Percentiles rank a stretch among this genome's conserved stretches.
Evolutionary conservation across 306 rosid species (phyloP).

Genomic region (Lotus japonicus): DNA sequence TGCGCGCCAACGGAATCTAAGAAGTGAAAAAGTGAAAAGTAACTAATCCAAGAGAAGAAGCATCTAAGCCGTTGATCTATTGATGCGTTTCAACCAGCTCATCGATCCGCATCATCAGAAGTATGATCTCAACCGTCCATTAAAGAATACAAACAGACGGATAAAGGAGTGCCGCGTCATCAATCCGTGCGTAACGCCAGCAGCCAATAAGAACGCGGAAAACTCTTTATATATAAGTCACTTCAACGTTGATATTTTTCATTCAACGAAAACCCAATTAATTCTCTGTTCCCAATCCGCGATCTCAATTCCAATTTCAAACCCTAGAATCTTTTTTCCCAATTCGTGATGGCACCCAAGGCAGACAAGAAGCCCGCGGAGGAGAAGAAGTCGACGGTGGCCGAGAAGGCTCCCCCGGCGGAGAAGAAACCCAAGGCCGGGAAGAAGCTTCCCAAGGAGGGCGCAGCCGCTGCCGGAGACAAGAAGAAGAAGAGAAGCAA

Average conservation of each 20-base stretch:
- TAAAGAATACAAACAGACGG: constrained; percentile 6
- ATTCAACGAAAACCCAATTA: too few relatives aligned
- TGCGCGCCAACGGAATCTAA: background rate
- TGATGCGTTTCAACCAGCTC: constrained; percentile 5
- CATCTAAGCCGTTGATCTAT: constrained; percentile 5
- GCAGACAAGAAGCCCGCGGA: too few relatives aligned
- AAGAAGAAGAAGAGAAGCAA: too few relatives aligned
- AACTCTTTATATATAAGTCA: background rate
- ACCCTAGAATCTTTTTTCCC: too few relatives aligned
- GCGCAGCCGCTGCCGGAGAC: too few relatives aligned
- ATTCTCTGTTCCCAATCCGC: background rate
- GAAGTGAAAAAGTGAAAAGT: background rate
- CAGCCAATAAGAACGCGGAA: constrained; percentile 14
- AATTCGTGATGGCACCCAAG: too few relatives aligned
- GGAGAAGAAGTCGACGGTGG: too few relatives aligned
- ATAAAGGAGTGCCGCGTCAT: background rate
- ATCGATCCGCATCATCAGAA: constrained; percentile 7
- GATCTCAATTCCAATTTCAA: too few relatives aligned
- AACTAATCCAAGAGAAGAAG: background rate
- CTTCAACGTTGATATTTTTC: fast-evolving
- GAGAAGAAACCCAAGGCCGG: too few relatives aligned
- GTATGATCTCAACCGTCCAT: background rate
- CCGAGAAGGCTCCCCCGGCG: too few relatives aligned
- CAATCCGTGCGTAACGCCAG: constrained; percentile 15
- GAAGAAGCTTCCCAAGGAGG: too few relatives aligned